Evolutionary conservation across 1,139 yeast species (phyloP).

Genomic region (Diutina ranongensis): DNA sequence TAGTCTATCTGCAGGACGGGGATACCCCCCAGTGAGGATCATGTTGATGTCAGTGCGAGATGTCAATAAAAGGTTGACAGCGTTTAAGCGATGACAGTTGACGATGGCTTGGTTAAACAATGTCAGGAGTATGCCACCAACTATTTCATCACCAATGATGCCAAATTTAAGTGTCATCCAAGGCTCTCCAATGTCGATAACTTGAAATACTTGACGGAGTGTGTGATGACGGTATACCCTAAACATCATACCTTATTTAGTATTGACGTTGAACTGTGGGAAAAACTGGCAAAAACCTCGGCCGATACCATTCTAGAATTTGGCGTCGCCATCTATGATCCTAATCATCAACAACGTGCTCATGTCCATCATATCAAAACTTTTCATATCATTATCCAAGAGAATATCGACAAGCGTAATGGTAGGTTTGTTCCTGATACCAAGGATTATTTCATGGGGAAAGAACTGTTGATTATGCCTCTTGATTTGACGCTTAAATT

Average conservation of each 20-base stretch:
- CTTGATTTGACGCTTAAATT: slow-evolving; percentile 24
- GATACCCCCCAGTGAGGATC: too few relatives aligned
- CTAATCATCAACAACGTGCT: slow-evolving; percentile 23
- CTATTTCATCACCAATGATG: too few relatives aligned
- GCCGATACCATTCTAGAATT: slow-evolving; percentile 43
- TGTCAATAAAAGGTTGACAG: too few relatives aligned
- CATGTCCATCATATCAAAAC: slow-evolving; percentile 33
- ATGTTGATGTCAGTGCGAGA: too few relatives aligned
- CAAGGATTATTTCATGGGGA: slow-evolving; percentile 41
- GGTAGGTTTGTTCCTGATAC: slow-evolving; percentile 56
- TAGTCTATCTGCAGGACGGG: too few relatives aligned
- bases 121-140: too few relatives aligned
- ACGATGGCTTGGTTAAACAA: too few relatives aligned
- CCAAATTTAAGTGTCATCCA: too few relatives aligned
- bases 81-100: too few relatives aligned
- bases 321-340: slow-evolving; percentile 60
- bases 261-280: slow-evolving; percentile 62
- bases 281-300: slow-evolving; percentile 18
- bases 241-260: slow-evolving; percentile 33
- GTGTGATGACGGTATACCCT: slow-evolving; percentile 20
- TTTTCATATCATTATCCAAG: slow-evolving; percentile 48
- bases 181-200: slow-evolving; percentile 8
- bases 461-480: slow-evolving; percentile 37
- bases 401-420: slow-evolving; percentile 33
- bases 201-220: slow-evolving; percentile 12